Evolutionary conservation across 2,329 filamentous ascomycete species (phyloP), one percentile per base, ranked within the genome.

Genomic region (Diaporthe longicolla): DNA sequence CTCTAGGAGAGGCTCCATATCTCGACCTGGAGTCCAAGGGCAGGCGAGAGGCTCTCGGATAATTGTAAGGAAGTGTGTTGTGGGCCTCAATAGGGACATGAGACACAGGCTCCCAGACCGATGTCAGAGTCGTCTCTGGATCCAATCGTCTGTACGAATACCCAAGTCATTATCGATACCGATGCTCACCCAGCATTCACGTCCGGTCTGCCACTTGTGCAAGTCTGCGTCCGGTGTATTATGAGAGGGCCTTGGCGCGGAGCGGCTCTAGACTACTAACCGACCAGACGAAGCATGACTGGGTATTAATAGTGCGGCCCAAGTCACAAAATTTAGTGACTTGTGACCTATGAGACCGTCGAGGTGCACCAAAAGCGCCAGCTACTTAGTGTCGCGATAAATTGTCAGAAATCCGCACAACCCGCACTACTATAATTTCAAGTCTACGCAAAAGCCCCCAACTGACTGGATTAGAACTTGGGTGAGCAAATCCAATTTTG

Each of bases 1-100:
- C 82, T 37, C 74, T 86, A 52, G 85, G 85, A 19, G 85, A 86
- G 78, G 83, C 82, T 11, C 85, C 85, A 0, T 86, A 85, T 73
- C 79, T 86, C 29, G 84, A 86, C 65, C 71, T 78, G 7, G 75
- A 79, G 6, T 84, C 82, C 74, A 83, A 79, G 76, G 80, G 83
- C 8, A 81, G 85, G 29, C 81, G 79, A 65, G 83, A 87, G 75
- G 84, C 69, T 43, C 71, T 75, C 19, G 74, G 68, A 2, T 55
- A 82, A 4, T 59, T 84, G 71, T 74, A 66, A 55, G 15, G 26
- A 54, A 43, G 43, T 37, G 61, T 21, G 29, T 21, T 9, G 54
- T 13, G 54, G 54, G 29, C 15, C 2, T 17, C 13, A 17, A 35
- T 7, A 21, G 4, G n/a, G 9, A 15, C 7, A 32, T 1, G 40